Evolutionary conservation across 352 stramenopile genomes (phyloP).

Genomic region (Globisporangium canariense): DNA sequence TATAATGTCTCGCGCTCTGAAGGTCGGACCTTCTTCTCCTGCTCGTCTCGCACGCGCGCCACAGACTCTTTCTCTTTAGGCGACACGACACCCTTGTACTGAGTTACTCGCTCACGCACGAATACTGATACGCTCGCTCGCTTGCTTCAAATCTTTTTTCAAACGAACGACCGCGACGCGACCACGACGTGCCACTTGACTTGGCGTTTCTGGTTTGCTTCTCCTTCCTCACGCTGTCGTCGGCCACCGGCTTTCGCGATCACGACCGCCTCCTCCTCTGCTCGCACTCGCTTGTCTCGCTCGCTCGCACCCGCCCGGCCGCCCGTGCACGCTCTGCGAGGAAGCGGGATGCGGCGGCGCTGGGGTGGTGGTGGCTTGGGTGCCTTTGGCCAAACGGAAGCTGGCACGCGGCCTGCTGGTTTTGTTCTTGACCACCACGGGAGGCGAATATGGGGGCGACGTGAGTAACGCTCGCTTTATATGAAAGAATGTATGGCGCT

Average conservation of each 20-base stretch:
- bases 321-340: not conserved
- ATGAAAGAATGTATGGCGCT: constrained; percentile 12
- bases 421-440: not conserved
- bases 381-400: not conserved
- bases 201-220: not conserved
- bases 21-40: constrained; percentile 7
- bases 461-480: constrained; percentile 10
- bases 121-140: not conserved
- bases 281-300: not conserved
- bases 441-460: not conserved
- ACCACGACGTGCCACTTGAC: constrained; percentile 4
- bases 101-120: not conserved
- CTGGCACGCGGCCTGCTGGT: not conserved
- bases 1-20: constrained; percentile 3
- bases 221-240: not conserved
- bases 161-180: constrained; percentile 4
- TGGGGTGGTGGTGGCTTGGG: not conserved
- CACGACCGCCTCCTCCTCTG: not conserved
- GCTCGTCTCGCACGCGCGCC: not conserved
- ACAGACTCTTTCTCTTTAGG: too few relatives aligned
- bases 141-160: not conserved
- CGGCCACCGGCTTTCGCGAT: not conserved
- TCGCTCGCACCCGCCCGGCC: not conserved
- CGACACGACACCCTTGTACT: not conserved
- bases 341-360: constrained; percentile 3